A percentile compares a stretch with the other conserved stretches of the same genome.
Evolutionary conservation across 768 basidiomycete genomes (phyloP).

Genomic region (Suillus subaureus): DNA sequence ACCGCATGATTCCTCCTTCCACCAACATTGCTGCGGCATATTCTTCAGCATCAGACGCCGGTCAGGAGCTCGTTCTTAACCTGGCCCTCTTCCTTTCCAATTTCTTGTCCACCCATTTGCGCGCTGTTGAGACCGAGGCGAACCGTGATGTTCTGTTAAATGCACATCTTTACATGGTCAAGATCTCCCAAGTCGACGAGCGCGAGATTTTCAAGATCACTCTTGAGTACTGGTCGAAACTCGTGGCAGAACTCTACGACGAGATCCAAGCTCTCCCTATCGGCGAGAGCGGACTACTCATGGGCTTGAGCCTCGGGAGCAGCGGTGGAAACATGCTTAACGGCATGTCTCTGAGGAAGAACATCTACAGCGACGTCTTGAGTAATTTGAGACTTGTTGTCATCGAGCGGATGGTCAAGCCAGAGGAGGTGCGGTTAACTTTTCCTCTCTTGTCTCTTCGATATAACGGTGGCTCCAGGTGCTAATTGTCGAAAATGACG

Average conservation of each 20-base stretch:
- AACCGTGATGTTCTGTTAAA: constrained; percentile 94
- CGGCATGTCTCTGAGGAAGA: constrained; percentile 84
- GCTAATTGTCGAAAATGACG: constrained; percentile 97
- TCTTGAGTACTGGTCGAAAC: constrained; percentile 95
- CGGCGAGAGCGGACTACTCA: constrained; percentile 82
- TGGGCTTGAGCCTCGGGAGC: constrained; percentile 81
- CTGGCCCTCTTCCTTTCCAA: constrained; percentile 97
- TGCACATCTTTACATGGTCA: constrained; percentile 97
- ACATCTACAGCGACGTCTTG: constrained; percentile 93
- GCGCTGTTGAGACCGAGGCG: constrained; percentile 88
- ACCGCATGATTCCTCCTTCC: constrained; percentile 94
- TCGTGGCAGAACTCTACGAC: constrained; percentile 95
- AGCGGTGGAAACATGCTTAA: constrained; percentile 68
- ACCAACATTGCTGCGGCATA: constrained; percentile 96
- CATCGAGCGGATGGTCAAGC: constrained; percentile 99
- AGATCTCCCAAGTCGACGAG: constrained; percentile 97
- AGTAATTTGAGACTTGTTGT: constrained; percentile 94
- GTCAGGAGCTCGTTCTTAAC: constrained; percentile 96
- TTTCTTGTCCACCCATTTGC: constrained; percentile 92
- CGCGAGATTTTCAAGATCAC: constrained; percentile 99
- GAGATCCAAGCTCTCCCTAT: constrained; percentile 93
- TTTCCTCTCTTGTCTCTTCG: constrained; percentile 6
- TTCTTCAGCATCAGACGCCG: constrained; percentile 83
- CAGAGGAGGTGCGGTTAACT: constrained; percentile 79
- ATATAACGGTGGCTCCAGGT: constrained; percentile 54